A percentile compares a stretch with the other conserved stretches of the same genome.
phyloP scores from a whole-genome alignment of 2,329 filamentous ascomycete genomes.

The Fusarium annulatum region DNA sequence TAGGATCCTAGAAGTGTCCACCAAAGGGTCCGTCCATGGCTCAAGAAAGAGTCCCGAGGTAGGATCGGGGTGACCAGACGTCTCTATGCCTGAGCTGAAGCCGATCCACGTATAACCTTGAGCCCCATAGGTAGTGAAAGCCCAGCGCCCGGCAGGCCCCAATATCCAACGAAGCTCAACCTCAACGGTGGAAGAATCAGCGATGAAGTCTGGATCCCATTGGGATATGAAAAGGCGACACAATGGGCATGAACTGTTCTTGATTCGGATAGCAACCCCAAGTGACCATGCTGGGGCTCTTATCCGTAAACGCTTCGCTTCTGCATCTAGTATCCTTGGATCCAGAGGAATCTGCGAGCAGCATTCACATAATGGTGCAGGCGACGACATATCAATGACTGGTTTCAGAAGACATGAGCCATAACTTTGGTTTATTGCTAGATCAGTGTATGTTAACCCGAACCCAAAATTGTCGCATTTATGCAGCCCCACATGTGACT shows the following conservation, averaged over 20 bases:
- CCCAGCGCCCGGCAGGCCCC: fast-evolving
- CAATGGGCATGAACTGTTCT: background rate
- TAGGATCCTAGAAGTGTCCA: background rate
- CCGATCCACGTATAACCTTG: background rate
- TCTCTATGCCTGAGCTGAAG: fast-evolving
- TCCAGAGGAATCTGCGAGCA: background rate
- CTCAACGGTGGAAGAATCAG: fast-evolving
- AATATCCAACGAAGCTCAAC: fast-evolving
- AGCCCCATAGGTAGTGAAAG: fast-evolving
- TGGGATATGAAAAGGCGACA: background rate
- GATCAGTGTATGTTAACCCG: no score
- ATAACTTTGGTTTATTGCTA: fast-evolving
- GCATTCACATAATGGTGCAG: fast-evolving
- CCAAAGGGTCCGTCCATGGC: fast-evolving
- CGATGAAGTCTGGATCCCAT: fast-evolving
- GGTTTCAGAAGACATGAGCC: fast-evolving
- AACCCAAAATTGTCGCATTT: background rate
- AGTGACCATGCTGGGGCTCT: background rate
- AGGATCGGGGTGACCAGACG: fast-evolving
- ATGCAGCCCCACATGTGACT: background rate
- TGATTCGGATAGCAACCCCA: fast-evolving
- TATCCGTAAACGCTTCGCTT: fast-evolving
- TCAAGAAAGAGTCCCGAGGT: fast-evolving
- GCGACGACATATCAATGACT: background rate
- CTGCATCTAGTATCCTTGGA: fast-evolving